Evolutionary conservation across 164 flowering plant genomes (phyloP), one percentile per base, ranked within the genome.

Genomic region (Echeveria elegans): DNA sequence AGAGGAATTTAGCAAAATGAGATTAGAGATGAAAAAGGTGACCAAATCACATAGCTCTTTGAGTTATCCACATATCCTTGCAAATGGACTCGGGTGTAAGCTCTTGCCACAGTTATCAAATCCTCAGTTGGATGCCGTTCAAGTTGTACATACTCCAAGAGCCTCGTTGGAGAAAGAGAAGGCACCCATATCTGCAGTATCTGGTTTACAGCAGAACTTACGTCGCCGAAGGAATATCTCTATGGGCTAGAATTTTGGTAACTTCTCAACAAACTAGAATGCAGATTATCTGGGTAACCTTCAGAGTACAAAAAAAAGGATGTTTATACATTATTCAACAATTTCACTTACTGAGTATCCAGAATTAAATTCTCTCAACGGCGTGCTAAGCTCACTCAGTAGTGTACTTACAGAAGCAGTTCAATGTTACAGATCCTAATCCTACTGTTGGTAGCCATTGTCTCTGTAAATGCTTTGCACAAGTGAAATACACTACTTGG

Each of bases 1-100:
- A 74, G 84, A 82, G 73, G 98, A 94, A 71, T 85, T 90, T 65
- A 56, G 77, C 63, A 82, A 73, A 69, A 86, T 92, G 47, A 90
- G 80, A 73, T 81, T 74, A 61, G 92, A 89, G 74, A 78, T 92
- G 84, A 85, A 76, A 69, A 85, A 69, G 74, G 87, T 88, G 6
- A 64, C 76, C 2, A 89, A 85, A 71, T 80, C 91, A 7, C 83
- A 77, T 52, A 83, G 88, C 68, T 78, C 83, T 28, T 78, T 86
- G n/a, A 77, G 75, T 69, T 84, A 96, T 63, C 88, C 96, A 5
- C 86, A 85, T n/a, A 62, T 81, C 72, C 68, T 82, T 53, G 73
- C 83, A 4, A 74, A 76, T 75, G 82, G 72, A 72, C 53, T 86
- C 8, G 95, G 93, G 26, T 82, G 95, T 80, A 88, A 82, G 65